These are phyloP conservation scores for Clavulina sp. DNA, from an alignment of 768 basidiomycete genomes.

Conservation along the genomic window DNA sequence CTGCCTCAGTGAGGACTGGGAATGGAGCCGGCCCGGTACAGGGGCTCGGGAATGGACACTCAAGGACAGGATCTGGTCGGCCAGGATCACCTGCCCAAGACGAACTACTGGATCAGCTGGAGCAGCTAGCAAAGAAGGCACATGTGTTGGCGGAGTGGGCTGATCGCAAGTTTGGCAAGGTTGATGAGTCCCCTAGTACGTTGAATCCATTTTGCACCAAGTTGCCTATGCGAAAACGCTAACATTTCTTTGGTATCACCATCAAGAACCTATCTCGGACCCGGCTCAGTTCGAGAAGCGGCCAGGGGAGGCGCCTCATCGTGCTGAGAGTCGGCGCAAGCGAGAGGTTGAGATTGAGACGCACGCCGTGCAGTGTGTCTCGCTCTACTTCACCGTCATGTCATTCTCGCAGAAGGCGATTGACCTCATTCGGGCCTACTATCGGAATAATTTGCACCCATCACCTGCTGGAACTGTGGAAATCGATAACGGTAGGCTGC, in stretches of 20 bases:
- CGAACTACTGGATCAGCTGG: constrained; percentile 56
- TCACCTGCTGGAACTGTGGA: constrained; percentile 27
- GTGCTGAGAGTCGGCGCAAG: constrained; percentile 48
- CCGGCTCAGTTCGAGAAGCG: constrained; percentile 55
- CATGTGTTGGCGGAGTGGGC: constrained; percentile 86
- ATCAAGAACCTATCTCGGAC: constrained; percentile 60
- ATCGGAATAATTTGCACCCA: not conserved
- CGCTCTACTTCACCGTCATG: constrained; percentile 82
- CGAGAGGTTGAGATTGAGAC: constrained; percentile 67
- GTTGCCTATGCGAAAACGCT: not conserved
- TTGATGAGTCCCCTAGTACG: constrained; percentile 73
- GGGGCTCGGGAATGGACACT: constrained; percentile 1
- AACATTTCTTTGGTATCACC: not conserved
- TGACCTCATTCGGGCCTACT: constrained; percentile 20
- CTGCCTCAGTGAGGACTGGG: constrained; percentile 10
- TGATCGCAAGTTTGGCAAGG: constrained; percentile 82
- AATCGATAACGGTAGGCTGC: constrained; percentile 52
- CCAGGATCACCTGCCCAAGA: constrained; percentile 38
- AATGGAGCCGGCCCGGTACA: constrained; percentile 6
- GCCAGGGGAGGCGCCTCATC: constrained; percentile 54
- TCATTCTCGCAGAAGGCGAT: constrained; percentile 88
- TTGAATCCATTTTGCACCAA: constrained; percentile 11
- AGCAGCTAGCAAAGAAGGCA: constrained; percentile 92
- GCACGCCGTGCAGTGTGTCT: constrained; percentile 70
- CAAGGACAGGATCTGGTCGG: too few species aligned